Evolutionary conservation across 306 rosid genomes (phyloP), one percentile per base, ranked within the genome.

Genomic region (Prunus campanulata): DNA sequence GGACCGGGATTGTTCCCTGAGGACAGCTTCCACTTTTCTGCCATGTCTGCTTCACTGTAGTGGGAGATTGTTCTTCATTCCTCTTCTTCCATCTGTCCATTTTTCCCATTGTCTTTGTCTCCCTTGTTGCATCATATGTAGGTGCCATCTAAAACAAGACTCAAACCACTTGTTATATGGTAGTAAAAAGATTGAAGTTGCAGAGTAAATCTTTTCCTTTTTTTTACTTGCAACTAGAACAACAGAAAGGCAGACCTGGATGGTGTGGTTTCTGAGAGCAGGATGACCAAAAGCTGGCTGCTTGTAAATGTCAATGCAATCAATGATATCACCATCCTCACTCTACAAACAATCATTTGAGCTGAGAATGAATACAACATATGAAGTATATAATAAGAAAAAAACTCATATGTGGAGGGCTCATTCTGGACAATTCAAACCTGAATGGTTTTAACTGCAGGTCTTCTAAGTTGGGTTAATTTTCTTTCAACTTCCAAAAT

Each of bases 251-350:
- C 44, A 39, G 44, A 39, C 91, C 88, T 88, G 80, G 42, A 87
- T 86, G 0, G 47, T 88, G 59, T 91, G 94, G 60, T 86, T 70
- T 66, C 62, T 85, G 3, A 91, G 81, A 3, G 85, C 83, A 14
- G 86, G 90, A 63, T 89, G 94, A 48, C 85, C 91, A 54, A 88
- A 88, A 6, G 91, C 90, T 30, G 86, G 92, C 79, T 89, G 92
- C 6, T 89, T 78, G 74, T 83, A 75, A 42, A 88, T 75, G 67
- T 83, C 87, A 27, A 87, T 71, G 6, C 94, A 89, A 30, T 88
- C 94, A 19, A 91, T 80, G 39, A 83, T 82, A 71, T 91, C 97
- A 44, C 94, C 94, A 82, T 89, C 92, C 73, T 86, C 80, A 79
- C 94, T 89, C 94, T 91, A 29, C 72, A 86, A 56, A 42, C 56